phyloP scores from a whole-genome alignment of 2,329 filamentous ascomycete genomes.

The Cladobotryum protrusum region DNA sequence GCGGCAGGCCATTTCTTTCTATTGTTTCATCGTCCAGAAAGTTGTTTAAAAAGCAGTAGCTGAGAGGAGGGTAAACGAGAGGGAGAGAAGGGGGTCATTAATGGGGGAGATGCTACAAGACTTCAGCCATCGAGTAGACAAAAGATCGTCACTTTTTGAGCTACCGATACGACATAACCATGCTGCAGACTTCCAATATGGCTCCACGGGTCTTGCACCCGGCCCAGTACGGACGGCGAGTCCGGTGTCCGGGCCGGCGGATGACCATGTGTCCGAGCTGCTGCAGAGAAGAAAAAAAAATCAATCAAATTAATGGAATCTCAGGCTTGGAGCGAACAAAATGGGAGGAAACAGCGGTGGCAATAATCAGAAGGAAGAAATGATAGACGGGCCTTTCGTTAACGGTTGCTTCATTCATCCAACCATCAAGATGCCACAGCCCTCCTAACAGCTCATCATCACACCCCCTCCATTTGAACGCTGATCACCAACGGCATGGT shows the following conservation, averaged over 20 bases:
- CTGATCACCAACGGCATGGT: slow-evolving; percentile 7
- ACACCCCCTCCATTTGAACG: slow-evolving; percentile 5
- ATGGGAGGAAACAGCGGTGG: not conserved
- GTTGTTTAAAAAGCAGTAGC: not conserved
- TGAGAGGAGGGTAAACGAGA: not conserved
- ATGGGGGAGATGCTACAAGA: not conserved
- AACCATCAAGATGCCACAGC: slow-evolving; percentile 6
- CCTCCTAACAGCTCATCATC: slow-evolving; percentile 1
- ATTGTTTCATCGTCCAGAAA: slow-evolving; percentile 4
- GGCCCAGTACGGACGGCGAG: not conserved
- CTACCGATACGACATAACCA: too few species aligned
- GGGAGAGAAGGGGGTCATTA: not conserved
- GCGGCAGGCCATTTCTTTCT: slow-evolving; percentile 2
- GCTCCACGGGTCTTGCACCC: too few species aligned
- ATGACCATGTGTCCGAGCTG: not conserved
- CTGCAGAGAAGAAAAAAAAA: not conserved
- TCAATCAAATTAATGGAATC: not conserved
- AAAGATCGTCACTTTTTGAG: not conserved
- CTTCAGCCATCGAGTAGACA: not conserved
- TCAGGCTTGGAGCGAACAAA: not conserved
- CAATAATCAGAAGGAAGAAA: slow-evolving; percentile 3
- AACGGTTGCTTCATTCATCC: slow-evolving; percentile 2
- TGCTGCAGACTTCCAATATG: too few species aligned
- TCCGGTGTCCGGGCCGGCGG: slow-evolving; percentile 7
- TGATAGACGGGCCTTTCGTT: slow-evolving; percentile 3